Conservation (phyloP, 106 monocot species). For the Vanilla planifolia region DNA sequence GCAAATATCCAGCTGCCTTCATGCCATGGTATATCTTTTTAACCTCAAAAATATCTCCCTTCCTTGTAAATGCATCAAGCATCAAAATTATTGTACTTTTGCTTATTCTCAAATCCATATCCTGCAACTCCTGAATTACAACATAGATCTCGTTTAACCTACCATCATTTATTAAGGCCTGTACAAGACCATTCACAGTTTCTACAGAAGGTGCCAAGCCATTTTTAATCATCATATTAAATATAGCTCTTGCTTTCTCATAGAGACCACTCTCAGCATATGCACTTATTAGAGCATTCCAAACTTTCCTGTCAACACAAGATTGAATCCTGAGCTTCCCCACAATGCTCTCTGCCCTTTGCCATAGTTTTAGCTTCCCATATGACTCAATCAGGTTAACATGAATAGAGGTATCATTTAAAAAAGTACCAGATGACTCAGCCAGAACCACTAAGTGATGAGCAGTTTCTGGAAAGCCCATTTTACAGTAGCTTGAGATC, state of each 20-base stretch:
- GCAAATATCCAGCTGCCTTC: conserved; percentile 93
- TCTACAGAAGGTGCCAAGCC: conserved; percentile 77
- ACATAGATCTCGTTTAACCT: conserved; percentile 85
- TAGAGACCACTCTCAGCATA: conserved; percentile 87
- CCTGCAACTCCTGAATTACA: conserved; percentile 91
- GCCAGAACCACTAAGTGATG: conserved; percentile 52
- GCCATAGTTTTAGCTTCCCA: conserved; percentile 76
- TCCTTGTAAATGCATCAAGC: conserved; percentile 85
- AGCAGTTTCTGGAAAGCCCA: conserved; percentile 91
- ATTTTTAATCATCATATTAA: conserved; percentile 83
- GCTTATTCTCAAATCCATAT: conserved; percentile 91
- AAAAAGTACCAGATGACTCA: conserved; percentile 31
- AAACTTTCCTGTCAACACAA: conserved; percentile 66
- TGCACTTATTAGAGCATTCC: conserved; percentile 93
- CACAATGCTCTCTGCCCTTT: conserved; percentile 77
- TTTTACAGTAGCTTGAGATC: conserved; percentile 55
- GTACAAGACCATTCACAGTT: conserved; percentile 81
- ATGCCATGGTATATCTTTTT: conserved; percentile 96
- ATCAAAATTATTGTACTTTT: conserved; percentile 87
- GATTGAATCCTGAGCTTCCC: conserved; percentile 55
- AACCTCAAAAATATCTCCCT: conserved; percentile 90
- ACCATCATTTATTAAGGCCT: conserved; percentile 76
- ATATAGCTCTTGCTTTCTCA: conserved; percentile 85
- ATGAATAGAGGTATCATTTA: conserved; percentile 41
- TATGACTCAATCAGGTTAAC: conserved; percentile 63